phyloP scores from a whole-genome alignment of 257 asterid genomes.

The Solanum clarkiae region DNA sequence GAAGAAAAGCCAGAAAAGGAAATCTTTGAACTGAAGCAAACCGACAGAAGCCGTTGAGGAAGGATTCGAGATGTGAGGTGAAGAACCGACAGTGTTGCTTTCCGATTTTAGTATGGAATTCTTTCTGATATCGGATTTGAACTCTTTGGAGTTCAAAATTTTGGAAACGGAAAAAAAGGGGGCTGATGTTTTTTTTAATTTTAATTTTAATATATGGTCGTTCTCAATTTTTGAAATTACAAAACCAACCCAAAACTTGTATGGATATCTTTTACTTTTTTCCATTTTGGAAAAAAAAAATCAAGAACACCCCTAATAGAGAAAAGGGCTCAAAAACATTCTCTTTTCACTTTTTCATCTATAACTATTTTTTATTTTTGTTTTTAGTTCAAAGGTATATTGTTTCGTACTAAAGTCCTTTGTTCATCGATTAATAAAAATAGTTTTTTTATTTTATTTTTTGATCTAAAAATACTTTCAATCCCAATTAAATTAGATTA shows the following conservation, averaged over 20 bases:
- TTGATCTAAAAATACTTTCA: too few species aligned
- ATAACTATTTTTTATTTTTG: too few species aligned
- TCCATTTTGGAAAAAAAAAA: too few species aligned
- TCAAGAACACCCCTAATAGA: too few species aligned
- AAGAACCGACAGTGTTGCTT: background rate
- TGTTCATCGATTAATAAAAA: too few species aligned
- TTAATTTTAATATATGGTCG: background rate
- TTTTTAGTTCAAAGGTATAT: too few species aligned
- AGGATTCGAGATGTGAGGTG: background rate
- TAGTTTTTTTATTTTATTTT: too few species aligned
- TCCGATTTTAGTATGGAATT: background rate
- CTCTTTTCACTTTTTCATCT: too few species aligned
- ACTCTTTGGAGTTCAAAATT: background rate
- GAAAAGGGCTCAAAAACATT: too few species aligned
- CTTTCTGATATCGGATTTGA: background rate
- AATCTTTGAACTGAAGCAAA: background rate
- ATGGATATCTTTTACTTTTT: background rate
- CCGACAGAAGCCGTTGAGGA: background rate
- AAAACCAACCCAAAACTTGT: background rate
- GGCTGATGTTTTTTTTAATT: background rate
- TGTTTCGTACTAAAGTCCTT: too few species aligned
- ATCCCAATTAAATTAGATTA: too few species aligned
- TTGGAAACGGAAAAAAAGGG: background rate
- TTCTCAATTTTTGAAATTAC: background rate
- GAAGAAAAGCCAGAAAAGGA: background rate